Base-by-base conservation (phyloP, 805 yeast genomes). In the Yarrowia keelungensis region DNA sequence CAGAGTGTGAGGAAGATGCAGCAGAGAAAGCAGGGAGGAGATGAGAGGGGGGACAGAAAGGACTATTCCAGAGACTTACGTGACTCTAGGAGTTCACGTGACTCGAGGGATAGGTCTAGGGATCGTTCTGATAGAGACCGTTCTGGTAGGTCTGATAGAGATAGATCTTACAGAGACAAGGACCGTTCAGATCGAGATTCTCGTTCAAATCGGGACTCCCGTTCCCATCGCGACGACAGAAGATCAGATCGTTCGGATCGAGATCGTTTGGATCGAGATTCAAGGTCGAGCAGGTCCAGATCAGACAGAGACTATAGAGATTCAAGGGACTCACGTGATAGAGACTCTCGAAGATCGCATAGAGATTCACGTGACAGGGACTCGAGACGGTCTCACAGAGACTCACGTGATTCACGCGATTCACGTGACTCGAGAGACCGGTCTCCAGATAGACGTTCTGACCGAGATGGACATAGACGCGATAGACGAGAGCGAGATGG, bases 1-100 rank as follows among this genome's bases (percentile, higher is more conserved):
- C 92, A 88, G 74, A 83, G 87, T 75, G 75, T 83, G 11, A 14
- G 59, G 26, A 54, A 45, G 32, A 43, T 39, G 41, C 45, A 51
- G 50, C 43, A 65, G 51, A 65, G 50, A 1, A 46, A 61, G 54
- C 38, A 45, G 41, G 68, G 39, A 26, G 43, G 59, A 43, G 35
- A 61, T 12, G 36, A 38, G 16, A 46, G 49, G 8, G 36, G 8
- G 11, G 53, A 12, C 16, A 26, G 3, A 5, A 26, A 39, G 16
- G 53, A 11, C 2, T 36, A 51, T 11, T 26, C 32, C 2, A 26
- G 32, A 26, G 39, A 38, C 8, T 38, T 9, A 11, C 39, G 39
- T 38, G 39, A 38, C 39, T 38, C 9, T 9, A 26, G 2, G 1
- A 1, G 1, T 1, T 19, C 19, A 19, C 38, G 38, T 8, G 38